Base-by-base conservation (phyloP, 2,329 filamentous ascomycete species). In the Scytalidium lignicola region DNA sequence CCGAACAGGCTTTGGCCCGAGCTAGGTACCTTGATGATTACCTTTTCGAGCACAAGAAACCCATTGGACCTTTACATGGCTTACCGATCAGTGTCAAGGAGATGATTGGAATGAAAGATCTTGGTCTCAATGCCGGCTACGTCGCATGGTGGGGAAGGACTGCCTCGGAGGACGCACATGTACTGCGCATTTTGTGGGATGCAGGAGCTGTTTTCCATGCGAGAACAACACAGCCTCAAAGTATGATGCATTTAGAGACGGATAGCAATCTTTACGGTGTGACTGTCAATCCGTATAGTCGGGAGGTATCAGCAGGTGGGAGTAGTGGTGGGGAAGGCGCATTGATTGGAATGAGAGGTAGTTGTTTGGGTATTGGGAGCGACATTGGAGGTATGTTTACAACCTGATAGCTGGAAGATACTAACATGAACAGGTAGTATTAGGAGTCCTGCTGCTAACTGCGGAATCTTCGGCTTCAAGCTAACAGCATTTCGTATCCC, bases 251-350 rank as follows among this genome's bases (percentile, higher is more conserved):
- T 48, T 58, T 75, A 3, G 74, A 76, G 55, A 74, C 71, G 2
- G 65, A 61, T 42, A 73, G 59, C 39, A 75, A 74, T 49, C 55
- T 77, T 10, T 75, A 72, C 47, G 62, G 62, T 6, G 23, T 26
- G 1, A 57, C 50, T 5, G 64, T 83, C 28, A 86, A 86, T 57
- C 82, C 83, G 0, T 65, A 73, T 21, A 83, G 83, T 50, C 67
- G 74, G 7, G 66, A 71, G 19, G 66, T 80, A 19, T 80, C 79
- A 0, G 74, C 78, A 1, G 83, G 83, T 13, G 83, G 83, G 3
- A 78, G 73, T 10, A 79, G 77, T 1, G 83, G 83, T 13, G 83
- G 83, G 12, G 82, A 86, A 61, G 80, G 74, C 0, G 78, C 76
- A 0, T 65, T 85, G 13, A 59, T 85, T 21, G 75, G 74, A 3